These are phyloP conservation scores for Pichia inconspicua DNA, from an alignment of 1,139 yeast genomes.

Conservation along the genomic window DNA sequence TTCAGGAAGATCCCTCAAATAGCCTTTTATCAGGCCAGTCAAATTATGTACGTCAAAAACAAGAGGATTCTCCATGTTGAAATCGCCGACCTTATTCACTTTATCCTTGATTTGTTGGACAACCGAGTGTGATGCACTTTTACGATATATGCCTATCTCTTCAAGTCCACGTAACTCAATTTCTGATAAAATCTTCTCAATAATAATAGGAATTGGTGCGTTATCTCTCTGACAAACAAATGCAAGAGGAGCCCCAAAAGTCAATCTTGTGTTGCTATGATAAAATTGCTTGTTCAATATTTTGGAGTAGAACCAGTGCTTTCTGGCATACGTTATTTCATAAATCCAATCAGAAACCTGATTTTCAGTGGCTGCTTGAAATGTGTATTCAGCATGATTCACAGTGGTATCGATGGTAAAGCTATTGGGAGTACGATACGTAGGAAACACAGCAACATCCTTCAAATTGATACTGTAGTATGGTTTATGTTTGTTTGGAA, in stretches of 20 bases:
- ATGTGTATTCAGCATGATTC: slow-evolving; percentile 48
- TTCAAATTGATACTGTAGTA: slow-evolving; percentile 48
- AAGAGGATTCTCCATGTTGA: slow-evolving; percentile 57
- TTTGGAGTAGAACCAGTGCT: slow-evolving; percentile 51
- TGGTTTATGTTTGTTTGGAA: slow-evolving; percentile 41
- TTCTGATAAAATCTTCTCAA: slow-evolving; percentile 57
- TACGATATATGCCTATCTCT: slow-evolving; percentile 88
- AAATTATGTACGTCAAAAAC: slow-evolving; percentile 81
- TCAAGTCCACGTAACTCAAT: slow-evolving; percentile 79
- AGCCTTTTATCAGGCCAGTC: slow-evolving; percentile 84
- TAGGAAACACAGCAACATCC: slow-evolving; percentile 45
- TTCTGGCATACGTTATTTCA: slow-evolving; percentile 39
- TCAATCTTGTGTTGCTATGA: slow-evolving; percentile 32
- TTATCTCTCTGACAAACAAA: slow-evolving; percentile 70
- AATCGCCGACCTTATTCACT: slow-evolving; percentile 66
- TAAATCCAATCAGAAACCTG: slow-evolving; percentile 76
- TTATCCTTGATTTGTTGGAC: slow-evolving; percentile 60
- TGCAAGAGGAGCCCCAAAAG: slow-evolving; percentile 85
- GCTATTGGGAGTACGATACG: slow-evolving; percentile 43
- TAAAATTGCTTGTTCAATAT: slow-evolving; percentile 29
- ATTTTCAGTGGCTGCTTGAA: slow-evolving; percentile 59
- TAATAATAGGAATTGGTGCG: slow-evolving; percentile 54
- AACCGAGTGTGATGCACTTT: slow-evolving; percentile 81
- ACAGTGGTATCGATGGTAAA: slow-evolving; percentile 54
- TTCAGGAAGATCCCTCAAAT: slow-evolving; percentile 82